Percentiles rank a stretch among this genome's conserved stretches.
These are phyloP conservation scores for Inga laurina DNA, from an alignment of 306 rosid genomes.

Conservation along the genomic window DNA sequence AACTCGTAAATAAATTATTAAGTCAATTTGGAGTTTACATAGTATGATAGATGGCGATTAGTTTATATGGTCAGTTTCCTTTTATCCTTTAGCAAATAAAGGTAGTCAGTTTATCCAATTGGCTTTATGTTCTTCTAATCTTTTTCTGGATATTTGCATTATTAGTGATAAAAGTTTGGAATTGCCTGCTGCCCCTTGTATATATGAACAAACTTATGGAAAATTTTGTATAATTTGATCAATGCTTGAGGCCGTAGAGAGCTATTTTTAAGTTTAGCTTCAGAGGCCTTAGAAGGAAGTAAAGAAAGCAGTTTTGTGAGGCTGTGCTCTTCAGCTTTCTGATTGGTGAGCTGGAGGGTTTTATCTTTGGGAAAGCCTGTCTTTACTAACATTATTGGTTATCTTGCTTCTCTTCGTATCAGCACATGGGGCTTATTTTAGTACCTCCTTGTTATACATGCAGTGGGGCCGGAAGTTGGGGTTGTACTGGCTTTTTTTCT, in stretches of 20 bases:
- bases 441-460: background rate
- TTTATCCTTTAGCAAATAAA: background rate
- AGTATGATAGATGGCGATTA: slow-evolving; percentile 4
- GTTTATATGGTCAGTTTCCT: background rate
- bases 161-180: background rate
- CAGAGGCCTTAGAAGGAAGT: background rate
- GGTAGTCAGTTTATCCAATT: background rate
- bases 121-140: background rate
- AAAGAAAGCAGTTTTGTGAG: background rate
- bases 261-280: background rate
- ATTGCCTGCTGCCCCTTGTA: background rate
- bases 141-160: background rate
- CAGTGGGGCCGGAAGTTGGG: background rate
- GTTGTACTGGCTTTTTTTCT: background rate
- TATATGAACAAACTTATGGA: background rate
- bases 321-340: background rate
- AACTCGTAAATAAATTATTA: background rate
- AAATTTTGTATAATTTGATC: background rate
- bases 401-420: background rate
- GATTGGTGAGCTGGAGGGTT: background rate
- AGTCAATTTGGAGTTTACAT: background rate
- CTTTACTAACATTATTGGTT: background rate
- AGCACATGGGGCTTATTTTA: background rate
- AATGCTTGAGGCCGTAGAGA: background rate
- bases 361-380: background rate